Evolutionary conservation across 495 filamentous ascomycete genomes (phyloP), one percentile per base, ranked within the genome.

Genomic region (Sordaria brevicollis): DNA sequence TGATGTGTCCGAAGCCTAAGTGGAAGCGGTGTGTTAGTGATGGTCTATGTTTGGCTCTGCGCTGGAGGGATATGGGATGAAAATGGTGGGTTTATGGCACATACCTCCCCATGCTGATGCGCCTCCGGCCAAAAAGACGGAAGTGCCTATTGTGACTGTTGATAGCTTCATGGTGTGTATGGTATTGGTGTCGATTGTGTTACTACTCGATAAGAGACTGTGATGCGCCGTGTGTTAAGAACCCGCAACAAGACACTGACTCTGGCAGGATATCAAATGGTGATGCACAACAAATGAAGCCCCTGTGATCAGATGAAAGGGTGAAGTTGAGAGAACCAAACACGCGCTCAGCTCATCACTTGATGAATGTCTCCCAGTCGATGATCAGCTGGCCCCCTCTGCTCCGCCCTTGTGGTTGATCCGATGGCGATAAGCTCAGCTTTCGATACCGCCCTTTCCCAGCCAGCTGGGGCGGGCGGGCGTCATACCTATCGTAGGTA

Each of bases 1-100:
- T 87, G 71, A 88, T 86, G 73, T 90, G 87, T 17, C 88, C 88
- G 57, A 90, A 78, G 69, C 82, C 83, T 85, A 49, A 9, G n/a
- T 39, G 17, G 10, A 49, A 38, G 43, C 19, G 1, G 25, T 7
- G 43, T 38, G n/a, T 49, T 19, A 15, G 15, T 11, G 65, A 19
- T 66, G 21, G 1, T 69, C 15, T 13, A 31, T n/a, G 7, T 35
- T 13, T 31, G 33, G 4, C 5, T 29, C 38, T 35, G 39, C 3
- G 38, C 29, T 65, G 19, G 11, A 29, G 19, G n/a, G 2, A 37
- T 49, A 38, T 25, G 15, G 19, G 31, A 49, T n/a, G 34, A 9
- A 15, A 15, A 37, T 15, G 49, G 25, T 17, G 67, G n/a, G 15
- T 65, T 62, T 15, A 7, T 11, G 38, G 10, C 49, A 35, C 71